Base-by-base conservation (phyloP, 1,139 yeast genomes). In the Kodamaea alishanica region DNA sequence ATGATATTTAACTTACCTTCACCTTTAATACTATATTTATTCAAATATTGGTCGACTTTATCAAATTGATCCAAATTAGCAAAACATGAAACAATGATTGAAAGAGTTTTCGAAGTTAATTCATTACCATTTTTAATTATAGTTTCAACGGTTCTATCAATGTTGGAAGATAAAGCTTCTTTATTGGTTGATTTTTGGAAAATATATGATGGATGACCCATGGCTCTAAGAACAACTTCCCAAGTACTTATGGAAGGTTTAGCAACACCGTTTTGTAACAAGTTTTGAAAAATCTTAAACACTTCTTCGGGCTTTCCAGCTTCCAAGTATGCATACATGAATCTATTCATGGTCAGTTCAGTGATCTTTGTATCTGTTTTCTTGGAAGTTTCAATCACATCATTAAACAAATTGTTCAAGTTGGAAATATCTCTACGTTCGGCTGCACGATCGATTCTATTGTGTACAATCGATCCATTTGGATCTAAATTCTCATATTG, bases 241-340 rank as follows among this genome's bases (percentile, higher is more conserved):
- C 76, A 71, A 1, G 71, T 50, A 1, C 49, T 42, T 8, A 55
- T 47, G 8, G 60, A 48, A 1, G 71, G 71, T 20, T 49, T 51
- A 10, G 48, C 47, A 25, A 55, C 45, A 2, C 68, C 67, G 23
- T 50, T 50, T n/a, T 45, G 37, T 22, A 65, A 40, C 52, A 71
- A 52, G 28, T 52, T 55, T 39, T 65, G 64, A 54, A 70, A 69
- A 9, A 69, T 51, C 26, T 47, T 52, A 44, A 67, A 63, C 4
- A 67, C 71, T 12, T 57, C 55, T 22, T 62, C 61, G 30, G 61
- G 63, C 31, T 49, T 49, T 27, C 52, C 61, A 25, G 58, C 46
- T 25, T 58, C 63, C 32, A 60, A 60, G 48, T 55, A 70, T 6
- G 61, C 66, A 28, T 58, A 50, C 73, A 71, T 67, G 31, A 70